Base-by-base conservation (phyloP, 1,139 yeast species). In the Hyphopichia khmerensis region DNA sequence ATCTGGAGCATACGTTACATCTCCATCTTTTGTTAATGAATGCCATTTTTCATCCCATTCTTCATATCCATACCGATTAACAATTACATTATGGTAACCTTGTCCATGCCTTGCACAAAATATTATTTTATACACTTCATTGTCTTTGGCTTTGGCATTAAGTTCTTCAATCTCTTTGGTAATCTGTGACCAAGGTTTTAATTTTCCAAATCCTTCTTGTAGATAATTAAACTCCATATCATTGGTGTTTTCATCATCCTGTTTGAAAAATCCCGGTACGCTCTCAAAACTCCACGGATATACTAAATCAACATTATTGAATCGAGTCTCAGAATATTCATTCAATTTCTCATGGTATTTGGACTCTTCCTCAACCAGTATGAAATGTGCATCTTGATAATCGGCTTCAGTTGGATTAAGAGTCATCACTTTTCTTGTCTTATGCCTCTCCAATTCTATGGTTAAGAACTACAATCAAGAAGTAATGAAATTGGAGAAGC, bases 91-190 rank as follows among this genome's bases (percentile, higher is more conserved):
- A 57, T 87, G 95, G 59, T 69, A 80, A 0, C 95, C 95, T 60
- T 86, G 87, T 8, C 95, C 95, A 52, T 87, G 95, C 51, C 95
- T 73, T 2, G 88, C 90, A 40, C 83, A 67, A 42, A 80, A 77
- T 15, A 85, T 51, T 38, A 85, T 57, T 56, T 84, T 84, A 59
- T 84, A 82, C 24, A 56, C 54, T 35, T 65, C 79, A 44, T 76
- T 67, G 1, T 51, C 51, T 0, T 51, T 55, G 9, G 75, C 67
- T 1, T 50, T 37, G 2, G 47, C 49, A 48, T 80, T 80, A 52
- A 82, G 62, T 10, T 57, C 43, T 1, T 57, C 48, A 19, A 83
- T 48, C 18, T 71, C 64, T 0, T 42, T 36, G 5, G 62, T 45
- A 17, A 81, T 60, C 13, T 69, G 67, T 1, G 56, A 51, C 90